Conservation (phyloP, 2,329 filamentous ascomycete species). For the Exophiala xenobiotica region DNA sequence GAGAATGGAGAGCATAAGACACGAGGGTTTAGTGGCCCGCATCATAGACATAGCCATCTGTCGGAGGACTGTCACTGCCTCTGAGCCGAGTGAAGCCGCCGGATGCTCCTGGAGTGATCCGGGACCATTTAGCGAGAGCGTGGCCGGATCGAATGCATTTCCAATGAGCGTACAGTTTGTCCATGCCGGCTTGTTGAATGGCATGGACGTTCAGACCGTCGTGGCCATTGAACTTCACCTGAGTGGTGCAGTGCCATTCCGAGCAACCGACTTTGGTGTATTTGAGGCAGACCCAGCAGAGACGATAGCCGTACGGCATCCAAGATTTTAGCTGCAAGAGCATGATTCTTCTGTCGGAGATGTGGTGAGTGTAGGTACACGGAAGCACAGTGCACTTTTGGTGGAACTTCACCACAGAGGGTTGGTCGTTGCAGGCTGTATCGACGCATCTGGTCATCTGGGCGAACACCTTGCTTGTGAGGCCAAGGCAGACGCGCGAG, state of each 20-base stretch:
- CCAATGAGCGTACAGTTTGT: not conserved
- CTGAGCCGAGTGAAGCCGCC: slow-evolving; percentile 10
- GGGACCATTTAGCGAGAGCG: not conserved
- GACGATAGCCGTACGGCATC: slow-evolving; percentile 9
- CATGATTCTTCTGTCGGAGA: slow-evolving; percentile 88
- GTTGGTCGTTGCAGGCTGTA: not conserved
- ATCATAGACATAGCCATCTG: too few relatives aligned
- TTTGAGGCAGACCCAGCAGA: slow-evolving; percentile 18
- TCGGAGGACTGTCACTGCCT: too few relatives aligned
- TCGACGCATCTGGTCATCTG: not conserved
- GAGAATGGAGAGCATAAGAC: too few relatives aligned
- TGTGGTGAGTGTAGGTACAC: slow-evolving; percentile 67
- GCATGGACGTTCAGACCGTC: not conserved
- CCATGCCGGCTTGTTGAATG: not conserved
- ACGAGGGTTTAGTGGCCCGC: too few relatives aligned
- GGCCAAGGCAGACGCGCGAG: not conserved
- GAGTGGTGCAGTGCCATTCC: slow-evolving; percentile 4
- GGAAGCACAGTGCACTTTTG: not conserved
- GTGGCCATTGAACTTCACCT: not conserved
- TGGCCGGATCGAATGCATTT: not conserved
- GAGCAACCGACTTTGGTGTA: slow-evolving; percentile 5
- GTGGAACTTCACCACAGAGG: slow-evolving; percentile 3
- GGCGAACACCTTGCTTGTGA: slow-evolving; percentile 4
- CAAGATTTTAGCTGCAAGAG: slow-evolving; percentile 85
- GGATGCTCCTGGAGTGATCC: not conserved